phyloP scores from a whole-genome alignment of 2,329 filamentous ascomycete species.

The Berkeleyomyces rouxiae region DNA sequence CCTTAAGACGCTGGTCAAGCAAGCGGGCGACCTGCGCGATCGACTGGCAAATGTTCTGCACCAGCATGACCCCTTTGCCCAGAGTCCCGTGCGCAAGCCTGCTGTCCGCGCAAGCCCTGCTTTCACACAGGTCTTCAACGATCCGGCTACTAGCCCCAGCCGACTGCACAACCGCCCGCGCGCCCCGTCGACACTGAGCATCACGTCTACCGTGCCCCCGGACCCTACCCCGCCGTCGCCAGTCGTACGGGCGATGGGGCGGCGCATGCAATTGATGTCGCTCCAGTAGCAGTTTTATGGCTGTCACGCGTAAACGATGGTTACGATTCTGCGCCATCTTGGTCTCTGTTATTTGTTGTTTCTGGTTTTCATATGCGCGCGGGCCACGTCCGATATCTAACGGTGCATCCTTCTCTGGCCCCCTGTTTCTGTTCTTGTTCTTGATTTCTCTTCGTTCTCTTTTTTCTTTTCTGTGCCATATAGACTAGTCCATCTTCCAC shows the following conservation, averaged over 20 bases:
- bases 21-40: constrained; percentile 43
- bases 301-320: neutral
- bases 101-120: constrained; percentile 34
- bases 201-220: neutral
- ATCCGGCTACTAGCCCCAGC: constrained; percentile 26
- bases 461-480: neutral
- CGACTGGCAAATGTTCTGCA: constrained; percentile 43
- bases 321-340: neutral
- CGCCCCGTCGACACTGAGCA: neutral
- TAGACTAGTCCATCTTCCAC: neutral
- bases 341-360: neutral
- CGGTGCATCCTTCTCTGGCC: constrained; percentile 2
- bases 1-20: constrained; percentile 47
- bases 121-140: constrained; percentile 49
- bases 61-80: constrained; percentile 38
- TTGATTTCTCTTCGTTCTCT: neutral
- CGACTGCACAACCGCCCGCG: neutral
- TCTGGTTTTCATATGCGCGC: neutral
- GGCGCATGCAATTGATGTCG: constrained; percentile 48
- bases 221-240: neutral
- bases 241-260: neutral
- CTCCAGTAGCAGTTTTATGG: constrained; percentile 27
- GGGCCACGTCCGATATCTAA: constrained; percentile 23
- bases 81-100: constrained; percentile 28
- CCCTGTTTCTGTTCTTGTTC: neutral